Conservation (phyloP, 768 basidiomycete species). For the Pisolithus tinctorius region DNA sequence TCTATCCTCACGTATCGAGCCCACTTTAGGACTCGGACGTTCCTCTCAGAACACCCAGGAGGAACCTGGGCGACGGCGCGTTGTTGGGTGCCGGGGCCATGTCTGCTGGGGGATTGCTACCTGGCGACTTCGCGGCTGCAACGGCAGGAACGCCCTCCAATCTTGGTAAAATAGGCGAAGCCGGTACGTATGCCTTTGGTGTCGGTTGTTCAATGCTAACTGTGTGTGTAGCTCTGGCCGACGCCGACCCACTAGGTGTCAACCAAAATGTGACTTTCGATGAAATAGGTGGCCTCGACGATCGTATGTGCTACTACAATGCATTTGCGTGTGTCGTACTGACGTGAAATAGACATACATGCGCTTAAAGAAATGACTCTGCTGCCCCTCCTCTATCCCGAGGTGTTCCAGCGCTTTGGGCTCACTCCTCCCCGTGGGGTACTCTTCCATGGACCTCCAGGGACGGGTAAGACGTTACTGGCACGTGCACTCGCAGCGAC, state of each 20-base stretch:
- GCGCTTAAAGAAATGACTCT: conserved; percentile 98
- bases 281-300: conserved; percentile 92
- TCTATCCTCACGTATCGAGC: background rate
- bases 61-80: conserved; percentile 53
- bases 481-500: conserved; percentile 93
- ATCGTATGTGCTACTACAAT: conserved; percentile 48
- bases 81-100: conserved; percentile 42
- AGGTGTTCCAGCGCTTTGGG: conserved; percentile 90
- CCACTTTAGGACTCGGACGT: conserved; percentile 60
- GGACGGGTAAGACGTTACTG: conserved; percentile 95
- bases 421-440: conserved; percentile 96
- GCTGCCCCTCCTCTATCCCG: conserved; percentile 90
- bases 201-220: conserved; percentile 5
- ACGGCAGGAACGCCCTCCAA: conserved; percentile 79
- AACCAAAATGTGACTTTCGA: conserved; percentile 93
- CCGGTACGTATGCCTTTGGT: conserved; percentile 38
- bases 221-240: conserved; percentile 62
- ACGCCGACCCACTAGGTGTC: conserved; percentile 92
- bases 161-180: conserved; percentile 76
- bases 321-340: background rate
- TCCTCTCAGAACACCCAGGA: conserved; percentile 61
- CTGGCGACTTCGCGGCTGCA: conserved; percentile 50
- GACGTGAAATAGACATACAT: conserved; percentile 66
- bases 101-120: conserved; percentile 46
- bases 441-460: conserved; percentile 95